Base-by-base conservation (phyloP, 495 filamentous ascomycete genomes). In the Entonaema liquescens region DNA sequence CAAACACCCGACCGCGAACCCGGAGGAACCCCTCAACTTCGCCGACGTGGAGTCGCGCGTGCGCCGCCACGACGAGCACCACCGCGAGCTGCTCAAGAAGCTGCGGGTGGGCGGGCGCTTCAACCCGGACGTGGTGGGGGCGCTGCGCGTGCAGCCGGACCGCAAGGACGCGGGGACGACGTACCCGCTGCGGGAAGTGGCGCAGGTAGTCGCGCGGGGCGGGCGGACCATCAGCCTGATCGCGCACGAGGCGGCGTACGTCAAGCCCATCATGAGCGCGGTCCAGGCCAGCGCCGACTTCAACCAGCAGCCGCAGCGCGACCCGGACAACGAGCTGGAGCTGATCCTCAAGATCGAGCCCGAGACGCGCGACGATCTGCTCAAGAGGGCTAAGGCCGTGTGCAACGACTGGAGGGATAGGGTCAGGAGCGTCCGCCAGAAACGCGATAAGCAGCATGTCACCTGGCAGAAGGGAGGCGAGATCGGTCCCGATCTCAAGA, bases 271-370 rank as follows among this genome's bases (percentile, higher is more conserved):
- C 64, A 81, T 85, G 49, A 88, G 89, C 47, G 90, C 93, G 6
- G 89, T 97, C 54, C 84, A 90, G 59, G 81, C 83, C 21, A 89
- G 88, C 35, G 71, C 75, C 5, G 81, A 86, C 56, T 84, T 91
- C 69, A 92, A 89, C 79, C 85, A 95, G 71, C 91, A 90, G 36
- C 92, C 93, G 12, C 90, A 92, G 76, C 82, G 87, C 1, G 88
- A 88, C 74, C 80, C 89, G 3, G 86, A 90, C 59, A 90, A 92
- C 71, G 80, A 88, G 47, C 84, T 90, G 2, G 90, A 93, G 70
- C 84, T 97, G 52, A 86, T 89, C 64, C 86, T 95, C 54, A 84
- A 85, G 33, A 86, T 95, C 44, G 93, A 93, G 75, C 77, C 77
- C 23, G 83, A 84, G 73, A 42, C 86, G 85, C 50, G 86, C 83